Evolutionary conservation across 305 asterid species (phyloP), one percentile per base, ranked within the genome.

Genomic region (Solanum aculeatissimum): DNA sequence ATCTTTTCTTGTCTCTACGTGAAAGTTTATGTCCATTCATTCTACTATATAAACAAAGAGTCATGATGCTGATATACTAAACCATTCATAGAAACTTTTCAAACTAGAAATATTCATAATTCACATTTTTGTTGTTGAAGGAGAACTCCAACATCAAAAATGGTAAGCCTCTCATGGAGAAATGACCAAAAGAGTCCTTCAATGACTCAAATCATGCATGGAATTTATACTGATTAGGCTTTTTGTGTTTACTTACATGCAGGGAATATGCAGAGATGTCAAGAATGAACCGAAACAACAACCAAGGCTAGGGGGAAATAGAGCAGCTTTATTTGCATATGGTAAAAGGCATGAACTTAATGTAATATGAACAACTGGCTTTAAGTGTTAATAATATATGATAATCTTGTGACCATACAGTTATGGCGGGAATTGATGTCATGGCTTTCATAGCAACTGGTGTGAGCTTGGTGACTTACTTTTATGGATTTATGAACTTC

Each of bases 401-500:
- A 6, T 75, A 58, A 18, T 40, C 4, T 38, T 77, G 15, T 35
- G 25, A 77, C 45, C 21, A 43, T 87, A 91, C 92, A 94, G 97
- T 88, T 43, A 88, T 91, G 89, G 89, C 90, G 58, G 90, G 87
- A 13, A 80, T 93, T 71, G 96, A 94, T 86, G 91, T 90, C 15
- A 90, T 90, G 95, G 89, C 95, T 27, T 94, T 94, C 47, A 21
- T 91, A 5, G 88, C 97, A 7, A 91, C 89, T 78, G 94, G 89
- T 19, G 94, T 92, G 53, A 93, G 98, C 85, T 85, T 94, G 58
- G 87, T 94, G 68, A 90, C 91, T 51, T 94, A 94, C 88, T 94
- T 94, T 85, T 86, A 89, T 55, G 95, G 98, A 25, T 89, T 87
- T 85, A 94, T 94, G 97, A 92, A 94, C 92, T 93, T 93, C 90